Evolutionary conservation across 208 protist species (phyloP), one percentile per base, ranked within the genome.

Genomic region (Trypanosoma brucei): DNA sequence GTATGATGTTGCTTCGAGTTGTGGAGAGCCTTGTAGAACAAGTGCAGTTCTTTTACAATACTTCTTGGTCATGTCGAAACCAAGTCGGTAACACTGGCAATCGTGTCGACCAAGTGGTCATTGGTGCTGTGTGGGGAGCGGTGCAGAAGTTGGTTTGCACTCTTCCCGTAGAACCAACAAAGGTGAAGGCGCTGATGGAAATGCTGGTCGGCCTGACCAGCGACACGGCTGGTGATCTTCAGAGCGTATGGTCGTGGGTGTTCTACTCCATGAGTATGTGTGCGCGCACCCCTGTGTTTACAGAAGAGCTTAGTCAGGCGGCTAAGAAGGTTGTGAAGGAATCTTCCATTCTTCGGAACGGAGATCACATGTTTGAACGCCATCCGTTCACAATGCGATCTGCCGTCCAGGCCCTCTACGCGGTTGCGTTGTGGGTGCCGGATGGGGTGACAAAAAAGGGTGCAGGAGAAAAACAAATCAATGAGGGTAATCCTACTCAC

Each of bases 231-330:
- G 8, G 34, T n/a, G 6, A 42, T 6, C 42, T 71, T 34, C 0
- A 57, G n/a, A n/a, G 40, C 31, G 53, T 59, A 0, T 62, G 48
- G 42, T 55, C 66, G 13, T 71, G 58, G 57, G 44, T 71, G 3
- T 55, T 71, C 2, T 65, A 71, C 44, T 63, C 66, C 9, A 71
- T 71, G 52, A 64, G 57, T 46, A 50, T 53, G 52, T 71, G 59
- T 62, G 42, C 45, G 30, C 40, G 59, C 8, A 60, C 51, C 11
- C 2, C 13, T 6, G 9, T 60, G 6, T 59, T 40, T 44, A 46
- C 2, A 4, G 30, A 35, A 6, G 2, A 22, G 13, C 14, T 68
- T 45, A 31, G 33, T 4, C 38, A 54, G n/a, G 36, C 3, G 13
- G 50, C 58, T 31, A 49, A 62, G 49, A 22, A 35, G 2, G 22